Base-by-base conservation (phyloP, 2,329 filamentous ascomycete genomes). In the Stachybotrys chlorohalonatus region DNA sequence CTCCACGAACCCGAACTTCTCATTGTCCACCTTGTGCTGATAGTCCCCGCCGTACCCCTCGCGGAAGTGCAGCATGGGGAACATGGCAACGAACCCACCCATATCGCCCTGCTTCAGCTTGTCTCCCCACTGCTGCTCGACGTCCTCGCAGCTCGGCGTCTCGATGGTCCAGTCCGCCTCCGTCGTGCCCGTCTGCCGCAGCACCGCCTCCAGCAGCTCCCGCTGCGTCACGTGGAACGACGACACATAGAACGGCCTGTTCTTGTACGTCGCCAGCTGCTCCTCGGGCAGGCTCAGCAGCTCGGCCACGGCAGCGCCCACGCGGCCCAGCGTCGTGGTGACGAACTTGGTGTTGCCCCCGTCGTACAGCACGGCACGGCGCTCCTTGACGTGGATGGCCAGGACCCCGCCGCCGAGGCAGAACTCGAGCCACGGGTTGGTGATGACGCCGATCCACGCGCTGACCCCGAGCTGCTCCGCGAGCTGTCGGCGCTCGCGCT, bases 131-230 rank as follows among this genome's bases (percentile, higher is more conserved):
- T 60, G 55, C 24, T 30, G 55, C 6, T 17, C 52, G 32, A 61
- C 53, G 11, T 55, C 53, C 1, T 52, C 51, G 31, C 56, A 53
- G 11, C 58, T 52, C 31, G 50, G 51, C 11, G 31, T 31, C 51
- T 53, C 53, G 32, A 62, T 56, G 24, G 55, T 42, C 60, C 70
- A 72, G 63, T 87, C 84, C 0, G 67, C 68, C 46, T 84, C 79
- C 1, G 70, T 79, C 0, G 78, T 82, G 0, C 76, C 76, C 0
- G 81, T 80, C 11, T 83, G 82, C 1, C 82, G 78, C 59, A 83
- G 75, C 8, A 85, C 65, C 31, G 76, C 78, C 46, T 79, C 78
- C 55, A 88, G 76, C 73, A 89, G 87, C 16, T 88, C 84, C 11
- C 75, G 73, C 66, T 89, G 86, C 52, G 69, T 81, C 54, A 85